phyloP scores from a whole-genome alignment of 441 rosid genomes.

The Erodium texanum region DNA sequence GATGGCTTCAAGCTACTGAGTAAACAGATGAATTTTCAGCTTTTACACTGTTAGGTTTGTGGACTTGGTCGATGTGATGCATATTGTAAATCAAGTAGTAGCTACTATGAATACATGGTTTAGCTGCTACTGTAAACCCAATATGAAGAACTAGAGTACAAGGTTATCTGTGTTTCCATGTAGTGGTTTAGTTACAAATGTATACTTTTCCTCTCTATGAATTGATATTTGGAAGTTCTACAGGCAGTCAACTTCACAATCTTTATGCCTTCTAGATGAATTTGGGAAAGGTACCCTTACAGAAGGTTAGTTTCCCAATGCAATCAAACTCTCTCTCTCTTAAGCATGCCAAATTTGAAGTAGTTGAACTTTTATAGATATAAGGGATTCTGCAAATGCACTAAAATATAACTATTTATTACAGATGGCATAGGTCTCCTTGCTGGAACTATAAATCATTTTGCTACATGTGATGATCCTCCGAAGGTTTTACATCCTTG shows the following conservation, averaged over 20 bases:
- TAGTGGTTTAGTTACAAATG: background rate
- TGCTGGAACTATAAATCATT: slow-evolving; percentile 81
- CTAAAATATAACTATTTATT: slow-evolving; percentile 16
- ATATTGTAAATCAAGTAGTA: slow-evolving; percentile 6
- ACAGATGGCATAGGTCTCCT: slow-evolving; percentile 95
- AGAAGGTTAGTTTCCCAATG: slow-evolving; percentile 50
- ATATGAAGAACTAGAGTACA: background rate
- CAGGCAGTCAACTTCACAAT: slow-evolving; percentile 92
- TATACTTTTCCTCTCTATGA: slow-evolving; percentile 10
- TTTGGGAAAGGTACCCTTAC: slow-evolving; percentile 98
- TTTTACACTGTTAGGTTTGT: slow-evolving; percentile 11
- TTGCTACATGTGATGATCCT: slow-evolving; percentile 50
- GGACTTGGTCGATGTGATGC: background rate
- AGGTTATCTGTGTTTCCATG: background rate
- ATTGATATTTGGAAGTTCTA: slow-evolving; percentile 21
- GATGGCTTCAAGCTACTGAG: slow-evolving; percentile 16
- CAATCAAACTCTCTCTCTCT: slow-evolving; percentile 1
- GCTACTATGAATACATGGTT: background rate
- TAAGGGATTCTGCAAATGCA: slow-evolving; percentile 15
- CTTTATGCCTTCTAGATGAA: slow-evolving; percentile 88
- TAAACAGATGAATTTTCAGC: slow-evolving; percentile 13
- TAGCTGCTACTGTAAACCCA: too few species aligned
- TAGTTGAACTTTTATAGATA: background rate
- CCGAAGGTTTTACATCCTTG: slow-evolving; percentile 66
- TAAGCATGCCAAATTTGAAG: slow-evolving; percentile 1